Evolutionary conservation across 2,329 filamentous ascomycete genomes (phyloP).

Genomic region (Pyrenochaeta sp.): DNA sequence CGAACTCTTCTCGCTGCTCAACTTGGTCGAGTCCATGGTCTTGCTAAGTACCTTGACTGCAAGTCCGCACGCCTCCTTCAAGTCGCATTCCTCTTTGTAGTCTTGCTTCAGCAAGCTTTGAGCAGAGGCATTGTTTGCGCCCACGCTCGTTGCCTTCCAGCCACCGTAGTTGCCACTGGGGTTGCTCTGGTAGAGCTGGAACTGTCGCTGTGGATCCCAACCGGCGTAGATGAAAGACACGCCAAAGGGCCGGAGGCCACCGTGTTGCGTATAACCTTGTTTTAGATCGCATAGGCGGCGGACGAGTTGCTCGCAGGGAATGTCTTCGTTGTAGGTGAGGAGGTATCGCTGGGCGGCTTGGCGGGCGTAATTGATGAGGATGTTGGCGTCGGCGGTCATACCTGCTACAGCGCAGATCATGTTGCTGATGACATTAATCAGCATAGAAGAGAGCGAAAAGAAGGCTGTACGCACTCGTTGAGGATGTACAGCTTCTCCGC

Average conservation of each 20-base stretch:
- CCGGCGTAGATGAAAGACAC: constrained; percentile 99
- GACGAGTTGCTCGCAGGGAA: constrained; percentile 98
- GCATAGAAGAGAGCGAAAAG: neutral
- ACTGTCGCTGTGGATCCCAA: constrained; percentile 94
- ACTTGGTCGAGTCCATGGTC: constrained; percentile 99
- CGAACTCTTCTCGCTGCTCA: constrained; percentile 99
- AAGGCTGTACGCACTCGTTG: constrained; percentile 78
- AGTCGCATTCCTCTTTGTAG: constrained; percentile 96
- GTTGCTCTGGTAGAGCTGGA: constrained; percentile 99
- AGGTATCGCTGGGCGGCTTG: constrained; percentile 97
- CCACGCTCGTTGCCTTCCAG: constrained; percentile 98
- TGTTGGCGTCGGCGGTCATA: constrained; percentile 99
- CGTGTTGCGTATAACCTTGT: constrained; percentile 98
- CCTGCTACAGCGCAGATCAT: constrained; percentile 99
- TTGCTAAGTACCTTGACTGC: constrained; percentile 99
- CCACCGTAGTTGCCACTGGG: constrained; percentile 98
- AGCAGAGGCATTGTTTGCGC: constrained; percentile 97
- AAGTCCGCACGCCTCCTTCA: constrained; percentile 96
- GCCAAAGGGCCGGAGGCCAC: constrained; percentile 96
- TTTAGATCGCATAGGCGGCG: constrained; percentile 96
- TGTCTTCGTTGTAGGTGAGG: constrained; percentile 99
- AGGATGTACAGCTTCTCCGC: constrained; percentile 99
- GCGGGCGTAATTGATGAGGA: constrained; percentile 99
- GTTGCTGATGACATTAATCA: constrained; percentile 69
- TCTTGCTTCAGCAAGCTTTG: constrained; percentile 98